These are phyloP conservation scores for Fusarium paranaense DNA, from an alignment of 2,329 filamentous ascomycete species.

Conservation along the genomic window DNA sequence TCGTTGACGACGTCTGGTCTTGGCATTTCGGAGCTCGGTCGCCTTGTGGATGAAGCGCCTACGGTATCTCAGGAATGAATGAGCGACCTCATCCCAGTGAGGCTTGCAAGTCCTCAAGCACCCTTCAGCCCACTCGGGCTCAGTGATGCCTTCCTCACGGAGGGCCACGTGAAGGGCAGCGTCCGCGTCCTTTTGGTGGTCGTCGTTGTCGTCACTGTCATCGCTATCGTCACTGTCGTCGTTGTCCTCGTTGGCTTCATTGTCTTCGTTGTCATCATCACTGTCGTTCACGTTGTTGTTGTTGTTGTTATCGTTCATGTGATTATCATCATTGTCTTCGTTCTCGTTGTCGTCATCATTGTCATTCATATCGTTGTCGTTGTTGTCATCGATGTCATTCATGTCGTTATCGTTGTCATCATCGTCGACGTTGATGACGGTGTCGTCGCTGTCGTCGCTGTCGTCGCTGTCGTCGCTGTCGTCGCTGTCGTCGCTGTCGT, in stretches of 20 bases:
- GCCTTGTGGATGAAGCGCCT: background rate
- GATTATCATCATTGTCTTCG: background rate
- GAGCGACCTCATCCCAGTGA: background rate
- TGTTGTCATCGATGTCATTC: background rate
- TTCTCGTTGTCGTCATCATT: background rate
- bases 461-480: no score
- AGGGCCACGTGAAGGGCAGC: background rate
- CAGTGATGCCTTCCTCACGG: background rate
- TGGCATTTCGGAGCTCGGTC: background rate
- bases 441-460: no score
- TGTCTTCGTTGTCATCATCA: background rate
- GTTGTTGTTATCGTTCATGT: background rate
- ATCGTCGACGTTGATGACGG: background rate
- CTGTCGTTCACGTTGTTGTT: background rate
- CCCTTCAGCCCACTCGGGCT: background rate
- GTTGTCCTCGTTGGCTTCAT: background rate
- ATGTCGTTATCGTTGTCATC: background rate
- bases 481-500: no score
- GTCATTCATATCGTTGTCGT: background rate
- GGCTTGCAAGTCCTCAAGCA: slow-evolving; percentile 9
- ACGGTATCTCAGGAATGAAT: background rate
- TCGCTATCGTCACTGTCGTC: background rate
- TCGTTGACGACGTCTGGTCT: background rate
- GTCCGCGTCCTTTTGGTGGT: background rate
- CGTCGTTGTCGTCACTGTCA: background rate